Conservation (phyloP, 495 filamentous ascomycete species). For the Bombardia bombarda region DNA sequence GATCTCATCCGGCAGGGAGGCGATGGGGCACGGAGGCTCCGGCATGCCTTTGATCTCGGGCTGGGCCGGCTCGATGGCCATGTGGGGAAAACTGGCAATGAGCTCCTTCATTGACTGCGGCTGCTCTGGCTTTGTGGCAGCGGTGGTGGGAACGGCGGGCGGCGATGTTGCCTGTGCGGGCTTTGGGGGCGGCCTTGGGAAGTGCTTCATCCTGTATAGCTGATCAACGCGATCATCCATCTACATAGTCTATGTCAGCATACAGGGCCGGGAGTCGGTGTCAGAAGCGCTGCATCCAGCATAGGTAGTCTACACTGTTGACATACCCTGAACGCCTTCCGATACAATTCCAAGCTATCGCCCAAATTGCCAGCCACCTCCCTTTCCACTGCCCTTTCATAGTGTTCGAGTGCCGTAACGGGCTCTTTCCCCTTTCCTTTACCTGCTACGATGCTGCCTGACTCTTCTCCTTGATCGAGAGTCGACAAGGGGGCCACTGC, state of each 20-base stretch:
- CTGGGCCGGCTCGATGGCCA: slow-evolving; percentile 51
- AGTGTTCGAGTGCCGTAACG: slow-evolving; percentile 80
- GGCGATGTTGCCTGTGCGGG: slow-evolving; percentile 1
- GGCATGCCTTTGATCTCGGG: slow-evolving; percentile 55
- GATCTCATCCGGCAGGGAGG: slow-evolving; percentile 72
- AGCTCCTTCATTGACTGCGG: slow-evolving; percentile 53
- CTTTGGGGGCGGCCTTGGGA: slow-evolving; percentile 47
- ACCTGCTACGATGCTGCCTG: background rate
- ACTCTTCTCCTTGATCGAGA: too few relatives aligned
- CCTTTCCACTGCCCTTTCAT: slow-evolving; percentile 83
- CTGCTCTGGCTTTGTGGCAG: background rate
- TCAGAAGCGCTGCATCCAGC: too few relatives aligned
- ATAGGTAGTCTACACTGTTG: too few relatives aligned
- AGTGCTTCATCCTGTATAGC: slow-evolving; percentile 84
- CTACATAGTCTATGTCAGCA: slow-evolving; percentile 35
- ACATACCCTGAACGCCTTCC: slow-evolving; percentile 76
- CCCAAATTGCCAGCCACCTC: slow-evolving; percentile 79
- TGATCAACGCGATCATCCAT: slow-evolving; percentile 79
- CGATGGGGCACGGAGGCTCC: slow-evolving; percentile 67
- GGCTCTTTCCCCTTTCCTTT: slow-evolving; percentile 44
- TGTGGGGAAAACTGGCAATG: slow-evolving; percentile 61
- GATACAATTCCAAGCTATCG: slow-evolving; percentile 82
- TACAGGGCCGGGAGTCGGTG: too few relatives aligned
- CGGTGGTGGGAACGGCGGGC: background rate
- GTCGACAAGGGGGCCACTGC: too few relatives aligned